Percentiles rank a stretch among this genome's conserved stretches.
These are phyloP conservation scores for Amanita fuliginea DNA, from an alignment of 768 basidiomycete species.

Conservation along the genomic window DNA sequence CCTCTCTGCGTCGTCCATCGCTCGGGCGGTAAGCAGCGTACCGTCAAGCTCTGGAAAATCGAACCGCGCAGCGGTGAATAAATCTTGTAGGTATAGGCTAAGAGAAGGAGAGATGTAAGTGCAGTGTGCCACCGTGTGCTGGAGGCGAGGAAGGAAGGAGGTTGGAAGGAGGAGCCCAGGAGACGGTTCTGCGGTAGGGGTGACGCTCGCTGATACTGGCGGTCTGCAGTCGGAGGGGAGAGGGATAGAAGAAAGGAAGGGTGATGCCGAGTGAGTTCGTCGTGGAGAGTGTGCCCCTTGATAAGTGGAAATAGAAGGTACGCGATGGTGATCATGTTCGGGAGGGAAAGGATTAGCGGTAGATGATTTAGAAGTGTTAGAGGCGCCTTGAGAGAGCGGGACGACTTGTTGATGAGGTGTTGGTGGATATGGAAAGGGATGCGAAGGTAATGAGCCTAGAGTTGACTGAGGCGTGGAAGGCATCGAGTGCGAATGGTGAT, in stretches of 20 bases:
- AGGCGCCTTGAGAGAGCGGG: not conserved
- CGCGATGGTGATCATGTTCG: not conserved
- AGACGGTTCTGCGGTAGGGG: not conserved
- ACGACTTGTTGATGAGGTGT: not conserved
- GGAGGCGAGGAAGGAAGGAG: conserved; percentile 18
- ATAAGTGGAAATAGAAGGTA: not conserved
- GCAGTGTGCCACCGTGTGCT: conserved; percentile 20
- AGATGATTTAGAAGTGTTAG: not conserved
- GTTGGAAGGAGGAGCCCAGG: conserved; percentile 14
- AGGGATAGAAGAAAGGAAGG: not conserved
- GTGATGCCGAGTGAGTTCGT: not conserved
- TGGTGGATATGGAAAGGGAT: not conserved
- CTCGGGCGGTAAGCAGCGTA: conserved; percentile 49
- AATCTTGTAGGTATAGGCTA: conserved; percentile 55
- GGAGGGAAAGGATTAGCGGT: not conserved
- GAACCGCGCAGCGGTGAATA: conserved; percentile 61
- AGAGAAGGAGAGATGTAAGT: conserved; percentile 41
- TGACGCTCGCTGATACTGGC: not conserved
- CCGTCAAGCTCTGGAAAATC: conserved; percentile 59
- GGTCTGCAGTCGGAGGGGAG: not conserved
- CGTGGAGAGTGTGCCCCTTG: not conserved
- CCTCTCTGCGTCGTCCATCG: conserved; percentile 54
- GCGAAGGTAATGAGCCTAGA: not conserved
- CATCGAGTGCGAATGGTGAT: not conserved
- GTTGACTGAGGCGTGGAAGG: not conserved